Evolutionary conservation across 2,329 filamentous ascomycete species (phyloP), one percentile per base, ranked within the genome.

Genomic region (Fusarium brachygibbosum): DNA sequence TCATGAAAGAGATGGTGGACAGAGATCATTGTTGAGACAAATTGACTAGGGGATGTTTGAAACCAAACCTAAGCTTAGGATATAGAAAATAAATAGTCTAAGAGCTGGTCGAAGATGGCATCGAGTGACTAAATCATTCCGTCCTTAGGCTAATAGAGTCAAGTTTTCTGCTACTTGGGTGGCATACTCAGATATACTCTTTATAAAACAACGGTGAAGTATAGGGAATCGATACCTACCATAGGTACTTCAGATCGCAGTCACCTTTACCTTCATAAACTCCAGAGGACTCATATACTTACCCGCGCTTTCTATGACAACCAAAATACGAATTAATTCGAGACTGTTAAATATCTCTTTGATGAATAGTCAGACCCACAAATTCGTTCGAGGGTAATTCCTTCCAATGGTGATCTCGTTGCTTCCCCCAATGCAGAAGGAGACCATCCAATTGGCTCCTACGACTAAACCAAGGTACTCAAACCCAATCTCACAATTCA

Each of bases 371-470:
- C 17, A 9, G 48, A 25, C 42, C 52, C 34, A 48, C 42, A 56
- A 37, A 56, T 38, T 55, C 32, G 17, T 21, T 21, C 19, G 31
- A 46, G 38, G 19, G 41, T 44, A 29, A 5, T 48, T 55, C 42
- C 48, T 51, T 66, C 73, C 73, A 75, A 75, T 74, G 50, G 57
- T 54, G 68, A 73, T 60, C 63, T 66, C 45, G 55, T 56, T 61
- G 23, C 48, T 28, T 51, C 34, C 48, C 69, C 52, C 52, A 49
- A 50, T 66, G 71, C 60, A 71, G 70, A 69, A 58, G 58, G 57
- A 58, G 70, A 70, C 70, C 58, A 56, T 66, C 59, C 69, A 68
- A 75, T 75, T 75, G 73, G 73, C 63, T 65, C 58, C 35, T 57
- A 28, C 32, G 21, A 44, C 28, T 42, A 21, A 13, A 58, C 38